Evolutionary conservation across 768 basidiomycete genomes (phyloP), one percentile per base, ranked within the genome.

Genomic region (Neoboletus subvelutipes): DNA sequence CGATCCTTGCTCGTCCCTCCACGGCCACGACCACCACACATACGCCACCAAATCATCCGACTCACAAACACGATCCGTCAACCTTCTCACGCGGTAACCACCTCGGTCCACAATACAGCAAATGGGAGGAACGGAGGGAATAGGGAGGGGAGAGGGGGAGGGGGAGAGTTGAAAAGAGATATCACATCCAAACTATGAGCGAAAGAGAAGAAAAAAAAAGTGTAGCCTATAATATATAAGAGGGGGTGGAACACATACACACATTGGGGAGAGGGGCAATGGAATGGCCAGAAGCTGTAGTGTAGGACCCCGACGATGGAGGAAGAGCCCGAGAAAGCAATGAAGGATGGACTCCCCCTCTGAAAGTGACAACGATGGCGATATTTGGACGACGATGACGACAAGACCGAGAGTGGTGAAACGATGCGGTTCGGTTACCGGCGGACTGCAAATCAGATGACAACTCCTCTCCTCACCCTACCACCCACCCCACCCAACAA

Each of bases 161-260:
- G 43, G 26, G 41, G 39, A 10, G 53, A 29, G 33, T n/a, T 22
- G 24, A 53, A 55, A 48, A 52, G 45, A 57, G 37, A 67, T 58
- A 46, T 65, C 53, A 62, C 57, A 54, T 60, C 52, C 59, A 61
- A 37, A 67, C 64, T 64, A 64, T 37, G 50, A 60, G 40, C 50
- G 61, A 43, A 57, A 49, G 47, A 40, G 28, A 54, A 52, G 54
- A 48, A 59, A 50, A 58, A 9, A 40, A n/a, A 50, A 59, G 50
- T 52, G 55, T 63, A 73, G 49, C 71, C 62, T 62, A 64, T 52
- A 67, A 67, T 68, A 72, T 72, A 71, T 73, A 73, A 61, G 46
- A 55, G n/a, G 33, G 26, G 55, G 58, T 56, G 56, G 50, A 63
- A 69, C 62, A 67, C 63, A 57, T 62, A 67, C 61, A 68, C 58